Evolutionary conservation across 1,284 basidiomycete genomes (phyloP).

Genomic region (Ganoderma lingzhi): DNA sequence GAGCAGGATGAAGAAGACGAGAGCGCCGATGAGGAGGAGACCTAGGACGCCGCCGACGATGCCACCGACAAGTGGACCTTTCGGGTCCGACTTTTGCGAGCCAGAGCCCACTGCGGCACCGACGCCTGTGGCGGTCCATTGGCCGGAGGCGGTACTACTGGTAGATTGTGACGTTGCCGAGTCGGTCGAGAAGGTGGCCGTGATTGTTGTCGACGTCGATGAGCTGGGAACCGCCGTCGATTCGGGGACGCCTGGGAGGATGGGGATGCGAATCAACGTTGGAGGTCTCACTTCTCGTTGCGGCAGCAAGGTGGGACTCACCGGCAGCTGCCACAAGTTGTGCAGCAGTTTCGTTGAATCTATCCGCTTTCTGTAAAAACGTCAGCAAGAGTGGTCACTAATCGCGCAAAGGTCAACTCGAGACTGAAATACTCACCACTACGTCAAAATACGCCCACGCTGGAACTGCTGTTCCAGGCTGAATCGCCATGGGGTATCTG

Average conservation of each 20-base stretch:
- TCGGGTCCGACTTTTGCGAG: not conserved
- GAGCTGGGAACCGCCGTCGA: not conserved
- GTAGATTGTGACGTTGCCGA: not conserved
- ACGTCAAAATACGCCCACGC: slow-evolving; percentile 15
- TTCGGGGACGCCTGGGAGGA: not conserved
- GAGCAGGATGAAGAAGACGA: not conserved
- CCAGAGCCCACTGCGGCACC: not conserved
- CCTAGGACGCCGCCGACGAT: slow-evolving; percentile 12
- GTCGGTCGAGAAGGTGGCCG: not conserved
- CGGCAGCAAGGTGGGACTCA: not conserved
- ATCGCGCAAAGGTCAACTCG: not conserved
- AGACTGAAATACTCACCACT: not conserved
- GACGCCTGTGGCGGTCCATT: not conserved
- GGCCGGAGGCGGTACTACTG: not conserved
- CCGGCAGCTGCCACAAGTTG: not conserved
- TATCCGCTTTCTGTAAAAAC: not conserved
- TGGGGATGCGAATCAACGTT: not conserved
- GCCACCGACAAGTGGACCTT: slow-evolving; percentile 8
- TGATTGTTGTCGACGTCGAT: slow-evolving; percentile 1
- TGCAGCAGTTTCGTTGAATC: not conserved
- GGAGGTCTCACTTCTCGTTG: not conserved
- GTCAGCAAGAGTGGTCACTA: not conserved
- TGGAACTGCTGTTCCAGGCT: slow-evolving; percentile 7
- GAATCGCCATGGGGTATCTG: slow-evolving; percentile 11
- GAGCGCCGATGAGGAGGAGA: slow-evolving; percentile 1